Conservation (phyloP, 139 green algal species). For the Picochlorum sp. region DNA sequence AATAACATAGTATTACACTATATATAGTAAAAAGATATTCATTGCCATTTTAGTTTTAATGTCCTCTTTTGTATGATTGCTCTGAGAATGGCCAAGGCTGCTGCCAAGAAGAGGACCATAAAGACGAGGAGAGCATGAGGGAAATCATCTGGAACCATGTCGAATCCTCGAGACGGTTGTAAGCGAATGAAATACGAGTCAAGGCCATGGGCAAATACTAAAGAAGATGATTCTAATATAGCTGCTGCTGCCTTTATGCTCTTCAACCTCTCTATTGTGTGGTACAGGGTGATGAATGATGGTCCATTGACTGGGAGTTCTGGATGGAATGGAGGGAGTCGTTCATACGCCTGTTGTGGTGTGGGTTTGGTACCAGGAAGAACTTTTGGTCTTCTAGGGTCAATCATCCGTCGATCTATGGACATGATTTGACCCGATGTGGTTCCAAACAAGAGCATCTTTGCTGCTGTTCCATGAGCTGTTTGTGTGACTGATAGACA, state of each 20-base stretch:
- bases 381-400: conserved; percentile 67
- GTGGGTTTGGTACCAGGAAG: conserved; percentile 47
- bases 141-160: conserved; percentile 88
- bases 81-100: conserved; percentile 36
- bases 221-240: conserved; percentile 69
- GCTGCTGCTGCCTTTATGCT: conserved; percentile 46
- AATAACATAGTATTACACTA: background rate
- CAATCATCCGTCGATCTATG: conserved; percentile 80
- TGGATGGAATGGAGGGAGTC: conserved; percentile 73
- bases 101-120: conserved; percentile 52
- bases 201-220: conserved; percentile 58
- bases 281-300: conserved; percentile 50
- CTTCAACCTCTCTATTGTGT: conserved; percentile 27
- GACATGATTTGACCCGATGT: conserved; percentile 62
- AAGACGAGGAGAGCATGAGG: conserved; percentile 76
- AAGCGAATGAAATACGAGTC: conserved; percentile 79
- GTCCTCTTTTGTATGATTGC: conserved; percentile 26
- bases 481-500: conserved; percentile 59
- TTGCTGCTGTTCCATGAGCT: conserved; percentile 70
- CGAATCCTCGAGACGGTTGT: conserved; percentile 63
- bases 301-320: conserved; percentile 44
- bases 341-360: conserved; percentile 68
- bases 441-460: conserved; percentile 76
- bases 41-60: conserved; percentile 55
- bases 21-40: conserved; percentile 30